Base-by-base conservation (phyloP, 257 asterid genomes). In the Solanum tacnaense region DNA sequence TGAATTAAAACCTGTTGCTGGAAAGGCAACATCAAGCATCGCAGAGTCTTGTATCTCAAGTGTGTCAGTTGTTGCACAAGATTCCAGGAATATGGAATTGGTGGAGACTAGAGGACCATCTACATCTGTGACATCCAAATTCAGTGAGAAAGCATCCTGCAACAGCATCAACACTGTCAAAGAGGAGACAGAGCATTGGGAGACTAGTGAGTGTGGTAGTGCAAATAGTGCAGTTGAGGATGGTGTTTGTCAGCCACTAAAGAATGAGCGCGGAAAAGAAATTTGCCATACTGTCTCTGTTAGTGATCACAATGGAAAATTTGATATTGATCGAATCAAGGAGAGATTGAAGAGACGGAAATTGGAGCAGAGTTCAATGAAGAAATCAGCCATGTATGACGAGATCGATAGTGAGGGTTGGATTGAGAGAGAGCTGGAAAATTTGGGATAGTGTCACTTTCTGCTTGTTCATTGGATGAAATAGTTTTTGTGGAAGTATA, bases 401-500 rank as follows among this genome's bases (percentile, higher is more conserved):
- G 92, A 91, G 88, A 86, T 82, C 34, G 90, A 85, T 82, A 84
- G 89, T 36, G 96, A 94, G 60, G 90, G 89, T 76, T 94, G 94
- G 96, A 92, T 92, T 34, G 94, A 93, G 89, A 91, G 88, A 74
- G 94, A 94, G 93, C 90, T 94, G 29, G 96, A 94, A 85, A 92
- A 86, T 25, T 38, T 75, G 83, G 83, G 32, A 75, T 38, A 75
- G 92, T 91, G 89, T 41, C 25, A 25, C 68, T 73, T 35, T 35
- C 85, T 84, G 78, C 73, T 29, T 8, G 41, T 65, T 65, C 88
- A 16, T 27, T 86, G 86, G 35, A 79, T 18, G 39, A 12, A 31
- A 13, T 58, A 72, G 62, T 21, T 49, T 87, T 27, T 78, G 21
- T 35, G 52, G 81, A 58, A 79, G 84, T 89, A 13, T 15, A 78